Percentiles rank a stretch among this genome's conserved stretches.
These are phyloP conservation scores for Diaporthe australafricana DNA, from an alignment of 2,329 filamentous ascomycete genomes.

Conservation along the genomic window DNA sequence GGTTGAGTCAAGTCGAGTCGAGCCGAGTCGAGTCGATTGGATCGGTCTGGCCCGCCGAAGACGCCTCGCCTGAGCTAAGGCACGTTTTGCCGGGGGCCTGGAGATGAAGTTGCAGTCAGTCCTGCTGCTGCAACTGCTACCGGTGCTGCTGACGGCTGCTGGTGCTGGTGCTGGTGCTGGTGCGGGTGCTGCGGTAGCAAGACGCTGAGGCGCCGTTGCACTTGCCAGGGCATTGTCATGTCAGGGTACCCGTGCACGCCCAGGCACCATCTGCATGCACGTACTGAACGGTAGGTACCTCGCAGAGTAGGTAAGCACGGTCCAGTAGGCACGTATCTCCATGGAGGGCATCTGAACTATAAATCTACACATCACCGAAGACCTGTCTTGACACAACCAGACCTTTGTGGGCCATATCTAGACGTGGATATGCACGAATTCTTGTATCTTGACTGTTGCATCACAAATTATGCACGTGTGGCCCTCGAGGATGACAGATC, in stretches of 20 bases:
- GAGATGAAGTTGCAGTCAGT: conserved; percentile 22
- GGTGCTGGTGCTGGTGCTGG: neutral
- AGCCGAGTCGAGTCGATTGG: conserved; percentile 13
- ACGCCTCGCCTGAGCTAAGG: conserved; percentile 19
- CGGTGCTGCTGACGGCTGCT: neutral
- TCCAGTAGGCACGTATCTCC: neutral
- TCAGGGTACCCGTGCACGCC: neutral
- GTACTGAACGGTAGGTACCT: neutral
- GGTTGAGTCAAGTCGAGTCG: neutral
- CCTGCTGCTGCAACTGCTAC: too few species aligned
- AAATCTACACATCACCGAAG: neutral
- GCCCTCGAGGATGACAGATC: too few species aligned
- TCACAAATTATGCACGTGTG: too few species aligned
- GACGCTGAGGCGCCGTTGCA: conserved; percentile 28
- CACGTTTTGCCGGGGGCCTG: conserved; percentile 26
- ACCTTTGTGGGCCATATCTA: neutral
- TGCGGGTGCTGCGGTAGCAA: conserved; percentile 9
- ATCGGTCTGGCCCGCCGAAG: conserved; percentile 24
- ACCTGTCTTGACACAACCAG: neutral
- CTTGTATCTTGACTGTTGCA: too few species aligned
- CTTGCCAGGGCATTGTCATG: neutral
- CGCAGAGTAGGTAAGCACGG: neutral
- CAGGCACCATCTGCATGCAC: neutral
- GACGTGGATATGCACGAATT: too few species aligned
- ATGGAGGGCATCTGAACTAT: neutral